Base-by-base conservation (phyloP, 331 rosid species). In the Stylosanthes scabra region DNA sequence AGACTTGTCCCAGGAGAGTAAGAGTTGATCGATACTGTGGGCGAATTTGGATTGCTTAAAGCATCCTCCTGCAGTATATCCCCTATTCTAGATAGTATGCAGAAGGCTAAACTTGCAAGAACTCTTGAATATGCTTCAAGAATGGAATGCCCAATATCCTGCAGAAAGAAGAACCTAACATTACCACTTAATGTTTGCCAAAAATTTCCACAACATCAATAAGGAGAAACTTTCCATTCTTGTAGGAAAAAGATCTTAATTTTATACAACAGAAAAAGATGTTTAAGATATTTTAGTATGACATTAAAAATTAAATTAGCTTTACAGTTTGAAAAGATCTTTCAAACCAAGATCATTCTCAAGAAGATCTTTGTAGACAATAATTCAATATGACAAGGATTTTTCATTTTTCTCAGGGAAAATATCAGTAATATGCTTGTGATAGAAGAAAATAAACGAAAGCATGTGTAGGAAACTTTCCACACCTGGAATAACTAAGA, bases 41-140 rank as follows among this genome's bases (percentile, higher is more conserved):
- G 81, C 31, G 94, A 69, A 72, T 71, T 82, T 10, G 89, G 82
- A 86, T 81, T 79, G 82, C 81, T 82, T 63, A 74, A 58, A 49
- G 83, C 79, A 83, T 87, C 92, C 81, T 87, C 94, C 52, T 79
- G 81, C 74, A 91, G 60, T 27, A 91, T 59, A 67, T 91, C 97
- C 66, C 82, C 84, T 52, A 91, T 87, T 81, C 97, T 88, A 14
- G 83, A 88, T 3, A 91, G 80, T 78, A 91, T 81, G 81, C 86
- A 85, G 79, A 75, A 83, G 10, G 94, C 94, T 83, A 86, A 74
- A 83, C 82, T 88, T 66, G 86, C 89, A 68, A 88, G 83, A 31
- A 87, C 92, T 58, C 95, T 77, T 7, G 92, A 91, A 79, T 88
- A 91, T 6, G 92, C 92, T 76, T 91, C 97, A 68, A 88, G 37